Percentiles rank a stretch among this genome's conserved stretches.
phyloP scores from a whole-genome alignment of 805 yeast genomes.

The Suhomyces faveliae region DNA sequence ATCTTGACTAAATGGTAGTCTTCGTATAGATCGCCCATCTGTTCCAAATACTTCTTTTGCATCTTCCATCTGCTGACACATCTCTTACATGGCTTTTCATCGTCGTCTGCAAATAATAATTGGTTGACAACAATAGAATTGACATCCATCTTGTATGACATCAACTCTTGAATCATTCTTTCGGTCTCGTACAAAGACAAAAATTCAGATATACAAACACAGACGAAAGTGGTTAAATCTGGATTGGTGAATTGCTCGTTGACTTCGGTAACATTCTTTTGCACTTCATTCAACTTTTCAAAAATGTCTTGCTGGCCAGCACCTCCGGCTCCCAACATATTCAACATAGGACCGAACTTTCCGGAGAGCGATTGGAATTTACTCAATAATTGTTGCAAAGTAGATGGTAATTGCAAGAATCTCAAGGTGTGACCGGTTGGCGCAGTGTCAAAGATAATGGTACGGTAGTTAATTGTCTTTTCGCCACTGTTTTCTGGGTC shows the following conservation, averaged over 20 bases:
- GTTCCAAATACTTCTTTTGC: constrained; percentile 93
- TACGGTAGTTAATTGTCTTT: constrained; percentile 51
- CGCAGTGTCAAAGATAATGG: constrained; percentile 97
- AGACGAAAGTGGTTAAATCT: constrained; percentile 89
- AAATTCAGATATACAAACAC: constrained; percentile 97
- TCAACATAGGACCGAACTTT: constrained; percentile 87
- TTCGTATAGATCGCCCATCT: constrained; percentile 93
- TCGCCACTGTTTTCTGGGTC: constrained; percentile 24
- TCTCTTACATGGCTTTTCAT: constrained; percentile 75
- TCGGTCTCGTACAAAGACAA: constrained; percentile 95
- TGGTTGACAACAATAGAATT: constrained; percentile 96
- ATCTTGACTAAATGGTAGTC: constrained; percentile 95
- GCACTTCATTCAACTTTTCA: constrained; percentile 74
- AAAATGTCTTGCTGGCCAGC: constrained; percentile 74
- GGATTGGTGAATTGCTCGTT: constrained; percentile 95
- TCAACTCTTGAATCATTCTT: constrained; percentile 94
- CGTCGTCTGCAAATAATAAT: constrained; percentile 79
- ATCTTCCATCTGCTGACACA: constrained; percentile 91
- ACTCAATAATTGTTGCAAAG: constrained; percentile 80
- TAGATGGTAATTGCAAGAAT: constrained; percentile 90
- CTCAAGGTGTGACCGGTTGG: constrained; percentile 98
- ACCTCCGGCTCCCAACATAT: constrained; percentile 73
- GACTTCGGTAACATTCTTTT: constrained; percentile 79
- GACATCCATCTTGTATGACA: constrained; percentile 93
- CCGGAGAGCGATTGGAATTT: constrained; percentile 86